Percentiles rank a stretch among this genome's conserved stretches.
These are phyloP conservation scores for Rachicladosporium sp. DNA, from an alignment of 2,329 filamentous ascomycete species.

Conservation along the genomic window DNA sequence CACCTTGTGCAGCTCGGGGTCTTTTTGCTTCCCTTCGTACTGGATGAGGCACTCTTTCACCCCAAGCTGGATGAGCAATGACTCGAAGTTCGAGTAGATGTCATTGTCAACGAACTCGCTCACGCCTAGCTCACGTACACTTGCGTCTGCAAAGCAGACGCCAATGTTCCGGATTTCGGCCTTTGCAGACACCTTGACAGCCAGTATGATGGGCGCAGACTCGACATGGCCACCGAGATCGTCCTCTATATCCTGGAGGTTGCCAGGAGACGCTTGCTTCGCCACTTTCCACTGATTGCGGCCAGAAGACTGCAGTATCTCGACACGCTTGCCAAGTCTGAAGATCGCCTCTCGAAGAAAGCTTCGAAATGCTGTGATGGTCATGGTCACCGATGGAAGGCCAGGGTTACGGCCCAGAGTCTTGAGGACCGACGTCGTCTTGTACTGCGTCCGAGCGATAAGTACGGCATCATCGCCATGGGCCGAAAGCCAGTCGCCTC, in stretches of 20 bases:
- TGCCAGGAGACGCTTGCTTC: conserved; percentile 80
- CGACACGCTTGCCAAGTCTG: conserved; percentile 76
- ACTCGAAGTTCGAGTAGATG: conserved; percentile 94
- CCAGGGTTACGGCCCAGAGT: conserved; percentile 78
- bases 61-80: conserved; percentile 86
- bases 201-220: conserved; percentile 83
- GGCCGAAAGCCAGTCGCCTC: conserved; percentile 92
- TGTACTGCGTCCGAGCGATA: conserved; percentile 78
- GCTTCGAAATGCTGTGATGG: conserved; percentile 84
- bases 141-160: conserved; percentile 95
- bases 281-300: conserved; percentile 84
- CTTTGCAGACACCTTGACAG: conserved; percentile 85
- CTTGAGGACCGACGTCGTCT: conserved; percentile 88
- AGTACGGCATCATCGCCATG: conserved; percentile 76
- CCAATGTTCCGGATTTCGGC: conserved; percentile 80
- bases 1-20: conserved; percentile 78
- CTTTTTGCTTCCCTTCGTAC: conserved; percentile 64
- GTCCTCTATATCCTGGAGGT: conserved; percentile 92
- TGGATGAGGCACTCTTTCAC: conserved; percentile 90
- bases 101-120: conserved; percentile 99
- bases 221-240: conserved; percentile 81
- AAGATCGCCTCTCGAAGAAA: conserved; percentile 92
- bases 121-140: conserved; percentile 85
- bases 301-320: conserved; percentile 71
- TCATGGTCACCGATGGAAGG: conserved; percentile 88